Conservation (phyloP, 1,139 yeast species). For the Meyerozyma sp. region DNA sequence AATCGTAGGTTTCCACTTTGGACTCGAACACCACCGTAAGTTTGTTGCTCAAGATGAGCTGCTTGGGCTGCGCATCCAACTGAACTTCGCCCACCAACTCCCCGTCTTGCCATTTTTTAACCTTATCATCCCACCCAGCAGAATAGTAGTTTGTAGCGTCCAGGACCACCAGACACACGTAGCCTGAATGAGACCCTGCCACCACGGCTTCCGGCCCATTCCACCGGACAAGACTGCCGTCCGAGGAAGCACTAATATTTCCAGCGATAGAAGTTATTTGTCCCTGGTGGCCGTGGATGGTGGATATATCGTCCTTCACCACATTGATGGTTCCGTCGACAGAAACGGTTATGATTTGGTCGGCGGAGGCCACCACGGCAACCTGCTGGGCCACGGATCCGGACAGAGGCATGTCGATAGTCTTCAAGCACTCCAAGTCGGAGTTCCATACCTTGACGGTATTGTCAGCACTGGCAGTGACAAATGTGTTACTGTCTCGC, state of each 20-base stretch:
- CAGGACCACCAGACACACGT: slow-evolving; percentile 7
- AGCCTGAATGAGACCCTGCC: neutral
- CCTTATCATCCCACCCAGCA: slow-evolving; percentile 87
- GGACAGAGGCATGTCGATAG: slow-evolving; percentile 32
- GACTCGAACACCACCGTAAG: slow-evolving; percentile 47
- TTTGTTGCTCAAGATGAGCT: slow-evolving; percentile 27
- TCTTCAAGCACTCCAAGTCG: slow-evolving; percentile 16
- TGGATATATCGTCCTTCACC: slow-evolving; percentile 37
- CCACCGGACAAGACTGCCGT: slow-evolving; percentile 73
- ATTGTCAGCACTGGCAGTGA: slow-evolving; percentile 83
- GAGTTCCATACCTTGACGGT: slow-evolving; percentile 62
- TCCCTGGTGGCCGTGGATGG: slow-evolving; percentile 74
- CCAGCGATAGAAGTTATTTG: slow-evolving; percentile 52
- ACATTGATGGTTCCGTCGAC: slow-evolving; percentile 67
- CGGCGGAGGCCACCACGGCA: slow-evolving; percentile 65
- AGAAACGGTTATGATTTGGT: slow-evolving; percentile 61
- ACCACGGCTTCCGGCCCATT: slow-evolving; percentile 15
- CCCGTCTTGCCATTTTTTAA: slow-evolving; percentile 41
- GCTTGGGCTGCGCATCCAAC: slow-evolving; percentile 63
- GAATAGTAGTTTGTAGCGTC: slow-evolving; percentile 36
- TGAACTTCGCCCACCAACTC: slow-evolving; percentile 18
- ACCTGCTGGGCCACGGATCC: slow-evolving; percentile 51
- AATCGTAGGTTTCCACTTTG: slow-evolving; percentile 30
- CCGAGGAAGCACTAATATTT: slow-evolving; percentile 72
- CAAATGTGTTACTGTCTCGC: slow-evolving; percentile 58